A percentile compares a stretch with the other conserved stretches of the same genome.
These are phyloP conservation scores for Scedosporium minutisporum DNA, from an alignment of 2,329 filamentous ascomycete genomes.

Conservation along the genomic window DNA sequence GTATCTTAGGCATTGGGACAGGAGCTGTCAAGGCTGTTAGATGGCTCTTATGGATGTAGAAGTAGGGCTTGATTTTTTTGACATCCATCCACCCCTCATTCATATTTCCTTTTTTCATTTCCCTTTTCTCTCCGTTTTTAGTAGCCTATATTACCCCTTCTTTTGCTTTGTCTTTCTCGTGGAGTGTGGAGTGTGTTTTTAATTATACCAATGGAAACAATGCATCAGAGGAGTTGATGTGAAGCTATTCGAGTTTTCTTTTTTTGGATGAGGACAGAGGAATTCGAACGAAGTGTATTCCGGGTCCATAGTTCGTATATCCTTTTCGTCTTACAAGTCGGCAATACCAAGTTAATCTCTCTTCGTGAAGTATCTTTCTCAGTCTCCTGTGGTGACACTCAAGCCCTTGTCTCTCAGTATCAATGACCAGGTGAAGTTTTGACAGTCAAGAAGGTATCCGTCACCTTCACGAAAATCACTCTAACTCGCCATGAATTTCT, in stretches of 20 bases:
- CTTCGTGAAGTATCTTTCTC: not conserved
- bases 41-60: slow-evolving; percentile 76
- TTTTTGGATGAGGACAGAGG: not conserved
- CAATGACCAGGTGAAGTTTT: too few species aligned
- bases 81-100: slow-evolving; percentile 1
- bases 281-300: not conserved
- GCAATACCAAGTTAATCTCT: not conserved
- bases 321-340: not conserved
- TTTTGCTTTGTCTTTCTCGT: not conserved
- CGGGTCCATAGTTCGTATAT: not conserved
- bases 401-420: not conserved
- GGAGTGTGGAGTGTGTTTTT: not conserved
- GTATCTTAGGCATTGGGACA: slow-evolving; percentile 53
- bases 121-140: slow-evolving; percentile 8
- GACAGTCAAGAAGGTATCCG: too few species aligned
- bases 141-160: not conserved
- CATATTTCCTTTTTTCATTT: slow-evolving; percentile 6
- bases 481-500: not conserved
- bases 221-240: not conserved
- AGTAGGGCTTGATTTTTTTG: slow-evolving; percentile 3
- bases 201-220: not conserved
- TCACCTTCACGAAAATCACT: not conserved
- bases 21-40: slow-evolving; percentile 50
- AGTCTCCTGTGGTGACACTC: not conserved
- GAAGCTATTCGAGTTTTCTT: not conserved